These are phyloP conservation scores for Beauveria sp. DNA, from an alignment of 2,329 filamentous ascomycete species.

Conservation along the genomic window DNA sequence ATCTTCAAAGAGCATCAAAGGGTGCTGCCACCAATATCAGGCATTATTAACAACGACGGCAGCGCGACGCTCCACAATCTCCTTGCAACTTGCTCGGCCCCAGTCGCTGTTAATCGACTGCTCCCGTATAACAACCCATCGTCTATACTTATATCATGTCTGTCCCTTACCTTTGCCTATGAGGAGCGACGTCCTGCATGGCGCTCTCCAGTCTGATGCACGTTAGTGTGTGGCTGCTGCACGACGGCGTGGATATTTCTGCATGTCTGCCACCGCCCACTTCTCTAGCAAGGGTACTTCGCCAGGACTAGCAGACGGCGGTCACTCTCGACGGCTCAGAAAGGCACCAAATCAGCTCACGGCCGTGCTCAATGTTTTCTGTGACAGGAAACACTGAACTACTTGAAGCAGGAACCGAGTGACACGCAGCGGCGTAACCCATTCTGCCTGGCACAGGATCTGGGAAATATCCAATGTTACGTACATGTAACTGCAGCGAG, in stretches of 20 bases:
- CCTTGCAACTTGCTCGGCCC: neutral
- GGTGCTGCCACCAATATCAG: neutral
- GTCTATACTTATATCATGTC: neutral
- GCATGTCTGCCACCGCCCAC: neutral
- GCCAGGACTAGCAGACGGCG: neutral
- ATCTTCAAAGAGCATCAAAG: neutral
- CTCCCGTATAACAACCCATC: neutral
- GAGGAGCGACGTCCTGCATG: neutral
- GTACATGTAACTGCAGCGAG: neutral
- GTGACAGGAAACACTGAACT: neutral
- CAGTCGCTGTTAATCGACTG: neutral
- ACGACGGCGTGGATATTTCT: neutral
- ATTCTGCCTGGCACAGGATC: neutral
- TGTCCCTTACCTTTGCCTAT: neutral
- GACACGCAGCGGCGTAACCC: neutral
- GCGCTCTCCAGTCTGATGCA: neutral
- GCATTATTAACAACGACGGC: no score
- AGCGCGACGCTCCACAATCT: neutral
- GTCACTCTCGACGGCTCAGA: neutral
- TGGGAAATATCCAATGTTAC: neutral
- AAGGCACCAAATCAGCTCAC: neutral
- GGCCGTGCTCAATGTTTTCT: neutral
- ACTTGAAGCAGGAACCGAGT: neutral
- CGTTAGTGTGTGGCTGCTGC: conserved; percentile 3
- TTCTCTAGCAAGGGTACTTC: neutral